Evolutionary conservation across 2,329 filamentous ascomycete genomes (phyloP).

Genomic region (Colletotrichum sp.): DNA sequence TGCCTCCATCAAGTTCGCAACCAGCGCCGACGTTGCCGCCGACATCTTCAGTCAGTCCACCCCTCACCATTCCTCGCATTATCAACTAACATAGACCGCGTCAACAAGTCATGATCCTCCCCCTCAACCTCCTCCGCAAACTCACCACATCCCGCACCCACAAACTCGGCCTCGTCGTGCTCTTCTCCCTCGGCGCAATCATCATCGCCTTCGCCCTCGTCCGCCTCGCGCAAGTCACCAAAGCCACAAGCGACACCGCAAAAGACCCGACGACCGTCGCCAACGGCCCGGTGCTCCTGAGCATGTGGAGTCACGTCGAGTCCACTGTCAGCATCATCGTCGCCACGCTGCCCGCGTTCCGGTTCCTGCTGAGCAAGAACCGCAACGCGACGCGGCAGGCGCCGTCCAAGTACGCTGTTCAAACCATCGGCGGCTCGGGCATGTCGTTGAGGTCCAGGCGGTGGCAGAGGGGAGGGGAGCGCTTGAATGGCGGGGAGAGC

Average conservation of each 20-base stretch:
- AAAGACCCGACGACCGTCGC: slow-evolving; percentile 13
- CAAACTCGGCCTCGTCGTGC: slow-evolving; percentile 12
- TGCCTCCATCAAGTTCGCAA: slow-evolving; percentile 9
- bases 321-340: slow-evolving; percentile 15
- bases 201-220: slow-evolving; percentile 18
- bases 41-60: not conserved
- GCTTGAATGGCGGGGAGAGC: not conserved
- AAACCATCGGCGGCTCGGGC: not conserved
- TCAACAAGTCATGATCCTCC: slow-evolving; percentile 1
- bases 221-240: not conserved
- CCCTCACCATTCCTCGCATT: not conserved
- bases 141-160: not conserved
- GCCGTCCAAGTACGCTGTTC: not conserved
- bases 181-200: slow-evolving; percentile 15
- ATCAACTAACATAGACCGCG: not conserved
- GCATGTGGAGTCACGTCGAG: slow-evolving; percentile 21
- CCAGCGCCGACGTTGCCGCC: not conserved
- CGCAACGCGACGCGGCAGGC: not conserved
- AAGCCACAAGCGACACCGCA: slow-evolving; percentile 10
- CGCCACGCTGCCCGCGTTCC: slow-evolving; percentile 16
- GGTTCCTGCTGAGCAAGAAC: slow-evolving; percentile 9
- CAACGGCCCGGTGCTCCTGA: slow-evolving; percentile 16
- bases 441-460: not conserved
- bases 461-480: not conserved
- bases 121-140: slow-evolving; percentile 4